Base-by-base conservation (phyloP, 257 asterid species). In the Jasminum sambac region DNA sequence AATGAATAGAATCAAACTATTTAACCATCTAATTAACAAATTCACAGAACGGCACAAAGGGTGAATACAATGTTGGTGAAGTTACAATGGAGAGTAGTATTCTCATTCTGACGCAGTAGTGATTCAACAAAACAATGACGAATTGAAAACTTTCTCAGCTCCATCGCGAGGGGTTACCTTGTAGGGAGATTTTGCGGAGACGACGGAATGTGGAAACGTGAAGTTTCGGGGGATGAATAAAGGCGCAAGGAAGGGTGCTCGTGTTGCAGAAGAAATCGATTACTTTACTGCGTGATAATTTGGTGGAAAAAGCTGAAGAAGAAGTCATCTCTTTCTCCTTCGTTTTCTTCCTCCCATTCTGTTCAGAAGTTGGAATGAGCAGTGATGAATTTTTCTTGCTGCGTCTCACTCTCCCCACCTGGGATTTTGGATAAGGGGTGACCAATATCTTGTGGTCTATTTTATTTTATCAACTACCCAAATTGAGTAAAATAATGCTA, bases 141-240 rank as follows among this genome's bases (percentile, higher is more conserved):
- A n/a, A 4, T 24, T 43, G 1, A 6, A 42, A 42, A 43, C 36
- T 2, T 8, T 25, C 2, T 4, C 19, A 30, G 36, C 36, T 30
- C 36, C 36, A 30, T 30, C 36, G 36, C 4, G 36, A 24, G 5
- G 10, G 52, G 67, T 5, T 78, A 84, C 86, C 86, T 79, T 83
- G 84, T 48, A 77, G 79, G 67, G 84, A 60, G 4, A 71, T 52
- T 64, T 71, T 42, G 73, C 25, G 79, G 38, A 60, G 75, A 59
- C 64, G 81, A 44, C 46, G 83, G 23, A 69, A 48, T 19, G 42
- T 52, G 65, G 80, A 44, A 38, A 63, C 46, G 5, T 23, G 81
- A 66, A 66, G 78, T 63, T 72, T 75, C 24, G 44, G 59, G 64
- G 55, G 64, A 36, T 67, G 36, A n/a, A 48, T 75, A 42, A 43